Evolutionary conservation across 306 rosid genomes (phyloP), one percentile per base, ranked within the genome.

Genomic region (Quercus gilva): DNA sequence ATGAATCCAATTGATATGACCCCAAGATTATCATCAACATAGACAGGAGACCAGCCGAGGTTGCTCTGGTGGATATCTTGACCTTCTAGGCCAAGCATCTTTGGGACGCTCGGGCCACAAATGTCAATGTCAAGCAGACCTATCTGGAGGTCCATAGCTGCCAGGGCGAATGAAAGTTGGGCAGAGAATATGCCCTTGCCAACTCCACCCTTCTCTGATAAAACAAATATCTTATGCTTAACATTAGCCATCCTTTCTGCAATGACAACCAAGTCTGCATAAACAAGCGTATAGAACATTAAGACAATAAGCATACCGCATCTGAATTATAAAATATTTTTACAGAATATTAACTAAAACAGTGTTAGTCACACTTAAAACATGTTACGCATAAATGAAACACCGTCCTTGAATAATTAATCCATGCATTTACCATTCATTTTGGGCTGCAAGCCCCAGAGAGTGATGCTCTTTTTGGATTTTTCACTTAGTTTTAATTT

Each of bases 11-110:
- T 85, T 31, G 33, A 31, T 0, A 31, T 31, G 33, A 31, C 33
- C 33, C 33, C 33, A 5, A 31, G 1, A 31, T 95, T 95, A 80
- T 91, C 84, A 80, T 95, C 98, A 18, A 92, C 90, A 74, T 92
- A 95, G 52, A 95, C 97, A 28, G 99, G 99, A 67, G 99, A 95
- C 96, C 96, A 95, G 23, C 98, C 99, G 19, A 95, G 97, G 89
- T 90, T 92, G 93, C 99, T 95, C 88, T 90, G 93, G 84, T 91
- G 97, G 80, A 95, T 90, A 69, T 85, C 94, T 80, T 95, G 96
- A 78, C 98, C 93, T 86, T 95, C 97, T 75, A 95, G 88, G 61
- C 96, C 96, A 31, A 31, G 33, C 33, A 31, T 31, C 33, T 31
- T 31, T 4, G 33, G 33, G 5, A 31, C 4, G 33, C 33, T 31